Base-by-base conservation (phyloP, 2,329 filamentous ascomycete species). In the Dothideomycetidae sp. region DNA sequence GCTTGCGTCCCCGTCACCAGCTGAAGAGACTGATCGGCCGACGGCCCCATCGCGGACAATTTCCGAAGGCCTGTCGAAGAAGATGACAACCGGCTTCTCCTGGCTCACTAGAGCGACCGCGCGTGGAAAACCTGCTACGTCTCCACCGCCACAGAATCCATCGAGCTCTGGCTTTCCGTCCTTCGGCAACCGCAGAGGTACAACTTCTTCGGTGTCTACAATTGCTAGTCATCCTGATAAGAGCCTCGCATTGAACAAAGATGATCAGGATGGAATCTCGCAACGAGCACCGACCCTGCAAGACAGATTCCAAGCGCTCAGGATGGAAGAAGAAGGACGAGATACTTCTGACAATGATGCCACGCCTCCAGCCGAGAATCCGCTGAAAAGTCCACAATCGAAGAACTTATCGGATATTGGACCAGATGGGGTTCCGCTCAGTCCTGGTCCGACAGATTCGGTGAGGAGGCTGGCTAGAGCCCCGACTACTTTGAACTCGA, bases 61-160 rank as follows among this genome's bases (percentile, higher is more conserved):
- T 17, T 38, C 36, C n/a, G 36, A 38, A 21, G 36, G 36, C 21
- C 30, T 38, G 28, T 38, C 52, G 11, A 68, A 84, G 52, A 93
- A 90, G 56, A 71, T 92, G 39, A 86, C 82, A 5, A 83, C 82
- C 48, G 83, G 81, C n/a, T 92, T 93, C 50, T 74, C 82, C 28
- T 88, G 82, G 77, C 69, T 92, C 28, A 83, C 82, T 19, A 68
- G 83, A 17, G 57, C 59, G 9, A 67, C 68, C 23, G 71, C 68
- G 53, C 72, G 70, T 36, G 55, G 64, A 29, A 68, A 72, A 36
- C 69, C 75, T 10, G 68, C 71, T 4, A 69, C 78, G 12, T 52
- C 68, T 42, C 61, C 69, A 19, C 50, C 69, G 42, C 56, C 43
- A 43, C 45, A 54, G 16, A 55, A 59, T 15, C 36, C 21, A 16